These are phyloP conservation scores for Gracilaria gracilis DNA, from an alignment of 23 red algal genomes.

Conservation along the genomic window DNA sequence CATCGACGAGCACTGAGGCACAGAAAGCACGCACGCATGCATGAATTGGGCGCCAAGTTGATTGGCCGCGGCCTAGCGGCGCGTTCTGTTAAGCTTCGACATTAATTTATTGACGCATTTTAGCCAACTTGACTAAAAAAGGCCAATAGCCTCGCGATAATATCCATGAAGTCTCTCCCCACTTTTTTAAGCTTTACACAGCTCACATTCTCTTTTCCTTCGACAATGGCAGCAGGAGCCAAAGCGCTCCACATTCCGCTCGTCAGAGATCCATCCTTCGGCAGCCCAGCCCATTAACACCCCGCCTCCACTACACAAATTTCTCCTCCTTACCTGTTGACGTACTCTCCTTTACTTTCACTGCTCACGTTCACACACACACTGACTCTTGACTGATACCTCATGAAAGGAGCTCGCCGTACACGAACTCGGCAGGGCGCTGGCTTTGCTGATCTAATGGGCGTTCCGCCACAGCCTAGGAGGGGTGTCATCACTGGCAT, in stretches of 20 bases:
- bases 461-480: neutral
- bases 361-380: neutral
- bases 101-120: neutral
- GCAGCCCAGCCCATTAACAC: neutral
- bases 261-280: neutral
- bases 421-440: constrained; percentile 30
- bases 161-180: neutral
- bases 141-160: neutral
- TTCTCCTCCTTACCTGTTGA: neutral
- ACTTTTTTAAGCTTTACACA: neutral
- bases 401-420: constrained; percentile 69
- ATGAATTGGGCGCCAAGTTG: neutral
- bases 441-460: constrained; percentile 61
- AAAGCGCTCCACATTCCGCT: neutral
- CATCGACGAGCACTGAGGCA: too few species aligned
- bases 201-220: neutral
- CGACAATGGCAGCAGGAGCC: neutral
- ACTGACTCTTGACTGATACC: constrained; percentile 25
- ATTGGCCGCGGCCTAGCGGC: neutral
- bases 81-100: neutral
- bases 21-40: too few species aligned
- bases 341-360: neutral
- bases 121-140: neutral
- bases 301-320: neutral
- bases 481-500: constrained; percentile 53